These are phyloP conservation scores for Auricularia heimuer DNA, from an alignment of 768 basidiomycete species.

Conservation along the genomic window DNA sequence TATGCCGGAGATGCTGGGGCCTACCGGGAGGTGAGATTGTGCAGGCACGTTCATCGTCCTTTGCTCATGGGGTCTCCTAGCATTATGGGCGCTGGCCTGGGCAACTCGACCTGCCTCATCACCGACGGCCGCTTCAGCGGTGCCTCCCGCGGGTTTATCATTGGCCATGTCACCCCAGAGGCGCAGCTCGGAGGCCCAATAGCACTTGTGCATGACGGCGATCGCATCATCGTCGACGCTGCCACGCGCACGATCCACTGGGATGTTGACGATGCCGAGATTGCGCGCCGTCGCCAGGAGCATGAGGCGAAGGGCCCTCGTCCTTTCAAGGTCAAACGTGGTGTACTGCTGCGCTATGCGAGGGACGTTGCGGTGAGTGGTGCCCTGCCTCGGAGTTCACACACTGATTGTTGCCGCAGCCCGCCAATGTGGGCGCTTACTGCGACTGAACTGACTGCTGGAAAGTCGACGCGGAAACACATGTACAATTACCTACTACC, in stretches of 20 bases:
- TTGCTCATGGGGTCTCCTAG: conserved; percentile 27
- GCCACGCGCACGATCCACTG: conserved; percentile 57
- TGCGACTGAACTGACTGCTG: conserved; percentile 43
- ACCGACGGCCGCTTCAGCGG: conserved; percentile 89
- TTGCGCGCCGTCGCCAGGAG: conserved; percentile 45
- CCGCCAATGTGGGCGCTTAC: conserved; percentile 74
- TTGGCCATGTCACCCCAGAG: conserved; percentile 51
- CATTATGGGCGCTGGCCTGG: conserved; percentile 75
- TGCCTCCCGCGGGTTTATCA: conserved; percentile 59
- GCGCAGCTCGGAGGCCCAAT: conserved; percentile 80
- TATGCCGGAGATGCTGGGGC: conserved; percentile 26
- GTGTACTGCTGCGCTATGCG: conserved; percentile 71
- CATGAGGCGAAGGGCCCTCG: conserved; percentile 64
- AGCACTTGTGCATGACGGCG: conserved; percentile 77
- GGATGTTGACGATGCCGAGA: conserved; percentile 60
- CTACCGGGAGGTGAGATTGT: not conserved
- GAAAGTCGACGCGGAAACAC: too few relatives aligned
- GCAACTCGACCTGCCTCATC: conserved; percentile 67
- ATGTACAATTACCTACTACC: too few relatives aligned
- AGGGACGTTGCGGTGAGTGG: conserved; percentile 75
- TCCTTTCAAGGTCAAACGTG: conserved; percentile 58
- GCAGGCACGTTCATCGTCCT: not conserved
- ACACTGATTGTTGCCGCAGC: conserved; percentile 31
- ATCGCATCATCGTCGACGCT: conserved; percentile 66
- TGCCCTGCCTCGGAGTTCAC: not conserved